Conservation (phyloP, 768 basidiomycete species). For the Mycena floridula region DNA sequence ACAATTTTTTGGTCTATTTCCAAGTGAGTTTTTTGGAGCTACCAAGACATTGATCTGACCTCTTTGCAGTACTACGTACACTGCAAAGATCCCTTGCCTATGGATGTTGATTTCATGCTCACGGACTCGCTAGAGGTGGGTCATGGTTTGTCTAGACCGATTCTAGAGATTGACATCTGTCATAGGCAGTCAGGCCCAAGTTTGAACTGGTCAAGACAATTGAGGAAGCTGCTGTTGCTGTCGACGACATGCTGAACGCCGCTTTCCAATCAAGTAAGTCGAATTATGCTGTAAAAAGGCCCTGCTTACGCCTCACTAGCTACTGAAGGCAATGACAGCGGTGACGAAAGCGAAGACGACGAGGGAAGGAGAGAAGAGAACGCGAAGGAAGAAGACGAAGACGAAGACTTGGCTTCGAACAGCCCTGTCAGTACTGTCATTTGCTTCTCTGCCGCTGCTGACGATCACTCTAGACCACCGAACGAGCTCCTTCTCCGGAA, state of each 20-base stretch:
- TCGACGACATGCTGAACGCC: slow-evolving; percentile 82
- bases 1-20: slow-evolving; percentile 89
- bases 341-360: slow-evolving; percentile 48
- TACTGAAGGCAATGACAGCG: slow-evolving; percentile 43
- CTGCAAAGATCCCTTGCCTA: slow-evolving; percentile 86
- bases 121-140: slow-evolving; percentile 87
- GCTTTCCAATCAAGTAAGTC: slow-evolving; percentile 47
- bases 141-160: neutral
- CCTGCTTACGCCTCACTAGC: neutral
- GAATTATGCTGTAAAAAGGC: slow-evolving; percentile 34
- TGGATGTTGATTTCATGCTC: slow-evolving; percentile 98
- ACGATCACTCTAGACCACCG: slow-evolving; percentile 37
- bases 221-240: slow-evolving; percentile 80
- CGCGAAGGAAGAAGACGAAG: slow-evolving; percentile 56
- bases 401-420: slow-evolving; percentile 46
- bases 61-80: slow-evolving; percentile 61
- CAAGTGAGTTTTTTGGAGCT: slow-evolving; percentile 58
- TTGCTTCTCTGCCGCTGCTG: neutral
- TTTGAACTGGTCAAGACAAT: slow-evolving; percentile 61
- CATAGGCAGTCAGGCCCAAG: slow-evolving; percentile 83
- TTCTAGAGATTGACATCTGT: neutral
- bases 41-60: neutral
- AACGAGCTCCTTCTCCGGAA: slow-evolving; percentile 81
- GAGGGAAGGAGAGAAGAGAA: slow-evolving; percentile 32
- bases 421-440: slow-evolving; percentile 41